Evolutionary conservation across 129 eudicot genomes (phyloP), one percentile per base, ranked within the genome.

Genomic region (Escallonia rubra): DNA sequence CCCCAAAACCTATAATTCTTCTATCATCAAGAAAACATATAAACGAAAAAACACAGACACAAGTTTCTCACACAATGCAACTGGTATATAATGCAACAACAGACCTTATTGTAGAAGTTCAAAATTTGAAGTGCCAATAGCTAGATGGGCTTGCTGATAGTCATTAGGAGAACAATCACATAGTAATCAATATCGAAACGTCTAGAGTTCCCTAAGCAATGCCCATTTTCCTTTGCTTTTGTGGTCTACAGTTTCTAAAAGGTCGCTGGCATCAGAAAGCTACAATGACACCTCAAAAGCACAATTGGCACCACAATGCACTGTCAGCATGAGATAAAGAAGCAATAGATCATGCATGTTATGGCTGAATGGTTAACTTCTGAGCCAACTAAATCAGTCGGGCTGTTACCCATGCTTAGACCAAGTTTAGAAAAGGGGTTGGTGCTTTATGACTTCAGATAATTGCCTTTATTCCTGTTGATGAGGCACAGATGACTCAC

Each of bases 301-400:
- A 4, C 14, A n/a, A 23, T 42, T 66, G 52, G 60, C 71, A 66
- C 71, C 41, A 51, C 14, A n/a, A 43, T 61, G 53, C 71, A 8
- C 40, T 50, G 72, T 67, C 63, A 67, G 72, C 72, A 67, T 55
- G 43, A 55, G 34, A 15, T 53, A 46, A 67, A 23, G 49, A 43
- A 16, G 62, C 53, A 67, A 54, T 5, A 57, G 7, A 3, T 57
- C 12, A 44, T 67, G 62, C 52, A 57, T 57, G 10, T 57, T 43
- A 43, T 8, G 7, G 4, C 9, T 43, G 51, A 10, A 53, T 15
- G 50, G 15, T 43, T 67, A 53, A 43, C 54, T 53, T 54, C 63
- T 63, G 41, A 52, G 43, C 72, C 52, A 8, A 56, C 34, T 54
- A 54, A 54, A 4, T 2, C 50, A 46, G 50, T 9, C 34, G 34